These are phyloP conservation scores for Oenanthe sinensis DNA, from an alignment of 129 eudicot genomes.

Conservation along the genomic window DNA sequence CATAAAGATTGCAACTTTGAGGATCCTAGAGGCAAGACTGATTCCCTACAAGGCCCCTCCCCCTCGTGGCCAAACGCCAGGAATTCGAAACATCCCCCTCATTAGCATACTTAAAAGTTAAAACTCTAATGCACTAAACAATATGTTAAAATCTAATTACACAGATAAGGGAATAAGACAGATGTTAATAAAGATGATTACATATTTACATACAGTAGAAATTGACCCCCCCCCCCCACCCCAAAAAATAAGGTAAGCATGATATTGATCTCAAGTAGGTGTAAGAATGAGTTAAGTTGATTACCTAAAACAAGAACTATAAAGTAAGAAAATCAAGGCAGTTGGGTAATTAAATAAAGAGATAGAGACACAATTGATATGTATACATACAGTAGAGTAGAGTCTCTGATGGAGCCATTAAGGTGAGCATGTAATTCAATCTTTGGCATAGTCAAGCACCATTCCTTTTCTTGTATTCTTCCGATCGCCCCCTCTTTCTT, in stretches of 20 bases:
- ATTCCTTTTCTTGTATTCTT: slow-evolving; percentile 33
- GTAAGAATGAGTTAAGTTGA: not conserved
- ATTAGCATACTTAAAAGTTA: not conserved
- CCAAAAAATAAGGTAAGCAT: not conserved
- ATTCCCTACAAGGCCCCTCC: no score
- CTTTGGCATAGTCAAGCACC: slow-evolving; percentile 69
- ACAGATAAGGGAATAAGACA: no score
- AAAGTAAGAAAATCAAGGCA: not conserved
- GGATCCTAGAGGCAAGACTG: no score
- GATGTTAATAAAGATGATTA: no score
- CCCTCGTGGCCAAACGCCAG: no score
- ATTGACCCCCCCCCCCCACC: not conserved
- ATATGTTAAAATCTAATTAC: not conserved
- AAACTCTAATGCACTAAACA: not conserved
- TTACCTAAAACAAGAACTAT: not conserved
- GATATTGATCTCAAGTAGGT: not conserved
- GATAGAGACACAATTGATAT: slow-evolving; percentile 2
- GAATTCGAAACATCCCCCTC: not conserved
- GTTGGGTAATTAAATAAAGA: not conserved
- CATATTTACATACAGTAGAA: not conserved
- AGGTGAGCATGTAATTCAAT: slow-evolving; percentile 95
- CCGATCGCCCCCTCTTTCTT: not conserved
- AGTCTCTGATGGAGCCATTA: slow-evolving; percentile 79
- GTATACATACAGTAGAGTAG: slow-evolving; percentile 62
- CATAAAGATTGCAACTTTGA: no score